phyloP scores from a whole-genome alignment of 805 yeast genomes.

The Saccharomycopsis synnaedendra region DNA sequence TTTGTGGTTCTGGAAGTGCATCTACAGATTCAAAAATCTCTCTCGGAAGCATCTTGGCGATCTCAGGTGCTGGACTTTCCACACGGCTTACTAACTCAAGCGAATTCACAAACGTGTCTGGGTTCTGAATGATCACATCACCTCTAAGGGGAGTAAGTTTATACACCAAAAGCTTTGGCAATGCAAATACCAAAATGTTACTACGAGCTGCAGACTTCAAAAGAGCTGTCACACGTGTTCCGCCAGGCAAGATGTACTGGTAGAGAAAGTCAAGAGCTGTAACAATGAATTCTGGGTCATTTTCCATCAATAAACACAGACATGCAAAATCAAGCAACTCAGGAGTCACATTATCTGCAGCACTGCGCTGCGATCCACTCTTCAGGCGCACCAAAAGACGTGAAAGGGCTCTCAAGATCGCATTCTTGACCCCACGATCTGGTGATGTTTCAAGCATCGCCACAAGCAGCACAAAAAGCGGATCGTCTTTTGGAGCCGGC shows the following conservation, averaged over 20 bases:
- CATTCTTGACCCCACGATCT: constrained; percentile 61
- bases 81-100: constrained; percentile 42
- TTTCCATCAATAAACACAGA: constrained; percentile 46
- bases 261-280: constrained; percentile 75
- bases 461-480: constrained; percentile 46
- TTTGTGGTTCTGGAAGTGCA: constrained; percentile 65
- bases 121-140: constrained; percentile 25
- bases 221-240: constrained; percentile 41
- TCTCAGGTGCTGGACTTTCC: constrained; percentile 50
- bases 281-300: constrained; percentile 59
- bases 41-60: constrained; percentile 49
- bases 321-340: constrained; percentile 41
- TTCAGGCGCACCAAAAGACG: constrained; percentile 60
- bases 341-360: constrained; percentile 37
- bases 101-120: constrained; percentile 20
- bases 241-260: constrained; percentile 62
- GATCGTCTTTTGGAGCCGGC: constrained; percentile 62
- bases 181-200: constrained; percentile 40
- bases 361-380: constrained; percentile 31
- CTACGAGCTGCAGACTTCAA: constrained; percentile 36
- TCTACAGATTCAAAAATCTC: constrained; percentile 50
- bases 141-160: constrained; percentile 26
- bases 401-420: constrained; percentile 65
- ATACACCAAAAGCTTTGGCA: constrained; percentile 52
- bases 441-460: constrained; percentile 36